These are phyloP conservation scores for Cudoniella acicularis DNA, from an alignment of 495 filamentous ascomycete genomes.

Conservation along the genomic window DNA sequence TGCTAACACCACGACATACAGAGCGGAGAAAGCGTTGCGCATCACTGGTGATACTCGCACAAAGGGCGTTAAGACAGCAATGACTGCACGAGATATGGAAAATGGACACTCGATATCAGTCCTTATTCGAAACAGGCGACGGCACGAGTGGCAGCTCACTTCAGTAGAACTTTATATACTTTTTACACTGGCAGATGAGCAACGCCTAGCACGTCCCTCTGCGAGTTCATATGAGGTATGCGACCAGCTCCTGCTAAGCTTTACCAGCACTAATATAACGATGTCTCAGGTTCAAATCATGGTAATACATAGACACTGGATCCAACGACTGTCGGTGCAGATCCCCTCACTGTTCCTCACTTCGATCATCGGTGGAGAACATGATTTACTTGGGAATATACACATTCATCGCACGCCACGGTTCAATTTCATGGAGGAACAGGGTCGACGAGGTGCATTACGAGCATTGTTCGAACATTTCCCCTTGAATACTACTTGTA, in stretches of 20 bases:
- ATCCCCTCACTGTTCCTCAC: not conserved
- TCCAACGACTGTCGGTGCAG: not conserved
- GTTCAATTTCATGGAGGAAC: conserved; percentile 1
- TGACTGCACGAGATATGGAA: not conserved
- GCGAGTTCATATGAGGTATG: not conserved
- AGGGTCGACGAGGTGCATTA: not conserved
- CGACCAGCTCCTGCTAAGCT: not conserved
- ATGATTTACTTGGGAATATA: not conserved
- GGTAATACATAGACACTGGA: not conserved
- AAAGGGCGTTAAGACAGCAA: not conserved
- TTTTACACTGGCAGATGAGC: not conserved
- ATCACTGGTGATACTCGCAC: not conserved
- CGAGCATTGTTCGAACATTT: conserved; percentile 1
- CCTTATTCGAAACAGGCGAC: not conserved
- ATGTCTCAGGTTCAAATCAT: not conserved
- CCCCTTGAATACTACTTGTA: not conserved
- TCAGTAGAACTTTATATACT: not conserved
- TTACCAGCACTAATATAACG: not conserved
- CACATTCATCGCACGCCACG: not conserved
- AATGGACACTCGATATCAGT: not conserved
- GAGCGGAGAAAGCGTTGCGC: not conserved
- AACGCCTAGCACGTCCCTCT: not conserved
- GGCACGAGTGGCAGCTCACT: not conserved
- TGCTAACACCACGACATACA: not conserved
- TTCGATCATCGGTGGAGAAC: not conserved